A percentile compares a stretch with the other conserved stretches of the same genome.
Conservation (phyloP, 2,329 filamentous ascomycete species). For the Epichloe sibirici region DNA sequence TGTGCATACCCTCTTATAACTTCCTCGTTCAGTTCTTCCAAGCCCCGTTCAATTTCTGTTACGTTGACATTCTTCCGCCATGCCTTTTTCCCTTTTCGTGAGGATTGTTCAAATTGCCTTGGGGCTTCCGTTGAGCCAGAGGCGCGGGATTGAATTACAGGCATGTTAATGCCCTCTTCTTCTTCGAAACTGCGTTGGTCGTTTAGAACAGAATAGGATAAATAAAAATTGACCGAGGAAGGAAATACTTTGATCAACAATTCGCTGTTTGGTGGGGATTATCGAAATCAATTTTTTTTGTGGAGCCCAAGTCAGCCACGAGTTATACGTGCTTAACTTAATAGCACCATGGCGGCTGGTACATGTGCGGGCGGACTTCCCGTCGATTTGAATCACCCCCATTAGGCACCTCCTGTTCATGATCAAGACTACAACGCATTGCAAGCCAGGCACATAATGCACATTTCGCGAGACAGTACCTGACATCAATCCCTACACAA, state of each 20-base stretch:
- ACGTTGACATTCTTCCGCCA: constrained; percentile 98
- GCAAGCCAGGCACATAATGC: too few relatives aligned
- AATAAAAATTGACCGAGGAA: background rate
- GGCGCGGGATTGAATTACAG: constrained; percentile 33
- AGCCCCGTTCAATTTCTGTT: constrained; percentile 68
- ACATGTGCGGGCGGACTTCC: too few relatives aligned
- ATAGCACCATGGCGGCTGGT: too few relatives aligned
- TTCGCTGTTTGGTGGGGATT: background rate
- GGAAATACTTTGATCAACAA: background rate
- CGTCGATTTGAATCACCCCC: too few relatives aligned
- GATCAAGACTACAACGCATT: too few relatives aligned
- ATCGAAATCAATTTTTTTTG: background rate
- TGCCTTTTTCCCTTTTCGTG: constrained; percentile 94
- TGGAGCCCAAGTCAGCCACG: background rate
- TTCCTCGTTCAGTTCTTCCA: constrained; percentile 76
- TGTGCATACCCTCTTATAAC: constrained; percentile 68
- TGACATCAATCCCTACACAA: too few relatives aligned
- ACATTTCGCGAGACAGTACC: too few relatives aligned
- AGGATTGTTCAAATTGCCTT: constrained; percentile 74
- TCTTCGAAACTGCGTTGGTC: background rate
- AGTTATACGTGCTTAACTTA: background rate
- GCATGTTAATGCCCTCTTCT: constrained; percentile 28
- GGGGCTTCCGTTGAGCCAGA: constrained; percentile 48
- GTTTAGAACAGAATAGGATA: background rate
- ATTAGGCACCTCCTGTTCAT: too few relatives aligned